These are phyloP conservation scores for Coniella vitis DNA, from an alignment of 2,329 filamentous ascomycete species.

Conservation along the genomic window DNA sequence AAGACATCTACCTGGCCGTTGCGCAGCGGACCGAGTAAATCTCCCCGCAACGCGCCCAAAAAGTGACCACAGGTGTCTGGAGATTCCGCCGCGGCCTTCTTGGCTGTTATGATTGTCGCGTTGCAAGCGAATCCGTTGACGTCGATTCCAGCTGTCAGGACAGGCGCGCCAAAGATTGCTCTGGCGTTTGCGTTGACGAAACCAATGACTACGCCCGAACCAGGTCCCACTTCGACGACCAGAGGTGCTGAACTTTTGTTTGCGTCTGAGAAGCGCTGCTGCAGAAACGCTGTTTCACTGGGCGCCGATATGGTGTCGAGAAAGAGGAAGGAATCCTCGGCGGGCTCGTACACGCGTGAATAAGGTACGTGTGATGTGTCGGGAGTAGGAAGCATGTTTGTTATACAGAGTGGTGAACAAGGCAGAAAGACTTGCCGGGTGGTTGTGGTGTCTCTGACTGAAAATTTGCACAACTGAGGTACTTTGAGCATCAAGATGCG, in stretches of 20 bases:
- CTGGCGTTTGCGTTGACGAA: constrained; percentile 74
- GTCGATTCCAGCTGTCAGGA: constrained; percentile 73
- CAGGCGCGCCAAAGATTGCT: constrained; percentile 62
- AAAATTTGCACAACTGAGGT: no score
- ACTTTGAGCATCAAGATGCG: neutral
- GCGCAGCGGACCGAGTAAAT: constrained; percentile 60
- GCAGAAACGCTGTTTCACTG: constrained; percentile 63
- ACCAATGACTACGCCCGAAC: constrained; percentile 88
- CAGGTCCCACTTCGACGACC: constrained; percentile 80
- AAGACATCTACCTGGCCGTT: constrained; percentile 66
- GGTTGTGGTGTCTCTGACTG: no score
- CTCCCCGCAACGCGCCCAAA: constrained; percentile 61
- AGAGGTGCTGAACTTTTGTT: constrained; percentile 43
- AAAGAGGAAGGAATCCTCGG: constrained; percentile 91
- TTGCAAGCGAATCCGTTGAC: constrained; percentile 77
- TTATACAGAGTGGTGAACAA: neutral
- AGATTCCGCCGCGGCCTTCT: constrained; percentile 33
- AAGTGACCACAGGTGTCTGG: constrained; percentile 39
- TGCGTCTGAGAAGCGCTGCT: constrained; percentile 45
- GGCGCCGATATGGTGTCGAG: constrained; percentile 80
- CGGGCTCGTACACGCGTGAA: constrained; percentile 85
- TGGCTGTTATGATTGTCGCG: constrained; percentile 66
- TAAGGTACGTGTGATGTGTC: constrained; percentile 88
- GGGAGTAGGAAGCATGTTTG: constrained; percentile 80
- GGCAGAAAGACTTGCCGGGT: no score